Base-by-base conservation (phyloP, 2,329 filamentous ascomycete species). In the Biscogniauxia mediterranea region DNA sequence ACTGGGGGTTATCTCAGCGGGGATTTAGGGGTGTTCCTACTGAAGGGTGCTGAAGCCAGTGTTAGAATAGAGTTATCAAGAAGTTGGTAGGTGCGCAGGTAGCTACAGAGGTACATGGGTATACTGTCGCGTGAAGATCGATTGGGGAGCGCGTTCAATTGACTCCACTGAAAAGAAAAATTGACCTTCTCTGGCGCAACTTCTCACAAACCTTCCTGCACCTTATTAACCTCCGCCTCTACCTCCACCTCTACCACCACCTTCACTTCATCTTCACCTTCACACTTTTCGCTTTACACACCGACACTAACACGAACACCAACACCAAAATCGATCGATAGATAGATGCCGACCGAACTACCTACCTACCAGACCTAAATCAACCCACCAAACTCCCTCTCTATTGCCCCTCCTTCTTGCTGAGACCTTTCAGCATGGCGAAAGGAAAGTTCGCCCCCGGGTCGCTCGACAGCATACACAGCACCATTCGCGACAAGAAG, bases 401-500 rank as follows among this genome's bases (percentile, higher is more conserved):
- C 23, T 5, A 23, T 23, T 23, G 28, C 7, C 11, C 28, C 28
- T 13, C 28, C 5, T 49, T 46, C 55, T 2, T 23, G 23, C 23
- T 23, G 23, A 3, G 23, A 23, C 5, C 23, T 23, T 57, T 63
- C 59, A 62, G 51, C 23, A 67, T 67, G 65, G 55, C 52, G 5
- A 67, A 63, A 21, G 26, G 59, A 25, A 61, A 63, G 9, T 38
- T 60, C 52, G 57, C 60, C 1, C 23, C 66, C 2, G 66, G 62
- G 13, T 68, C 66, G 0, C 60, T 73, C 7, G 61, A 58, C 55
- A 64, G 61, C 32, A 70, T 74, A 70, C 63, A 62, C 38, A 63
- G 61, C 49, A 62, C 61, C 38, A 64, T 74, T 56, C 68, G 68
- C 56, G 59, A 32, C 28, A 32, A 69, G 52, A 64, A 70, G 57